Conservation (phyloP, 805 yeast genomes). For the Kluyveromyces wickerhamii region DNA sequence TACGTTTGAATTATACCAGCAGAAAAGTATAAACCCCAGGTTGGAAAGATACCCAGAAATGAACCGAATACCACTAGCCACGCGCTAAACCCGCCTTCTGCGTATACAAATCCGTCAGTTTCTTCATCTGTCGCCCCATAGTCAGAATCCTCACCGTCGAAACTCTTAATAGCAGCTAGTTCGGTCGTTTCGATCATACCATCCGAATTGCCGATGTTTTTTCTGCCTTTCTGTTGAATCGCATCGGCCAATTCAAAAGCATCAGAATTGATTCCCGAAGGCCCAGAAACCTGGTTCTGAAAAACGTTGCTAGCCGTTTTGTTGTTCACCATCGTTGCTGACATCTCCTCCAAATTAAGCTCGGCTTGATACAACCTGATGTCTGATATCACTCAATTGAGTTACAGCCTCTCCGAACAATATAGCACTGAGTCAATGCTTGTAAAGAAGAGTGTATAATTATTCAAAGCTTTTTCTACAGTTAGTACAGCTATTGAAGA, state of each 20-base stretch:
- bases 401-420: too few species aligned
- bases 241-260: not conserved
- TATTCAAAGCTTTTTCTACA: too few species aligned
- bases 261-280: not conserved
- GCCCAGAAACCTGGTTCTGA: not conserved
- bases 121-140: conserved; percentile 1
- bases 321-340: not conserved
- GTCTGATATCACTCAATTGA: too few species aligned
- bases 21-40: conserved; percentile 60
- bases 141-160: not conserved
- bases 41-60: conserved; percentile 46
- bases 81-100: conserved; percentile 39
- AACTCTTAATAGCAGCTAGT: not conserved
- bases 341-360: too few species aligned
- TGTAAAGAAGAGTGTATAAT: too few species aligned
- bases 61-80: conserved; percentile 31
- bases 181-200: not conserved
- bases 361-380: too few species aligned
- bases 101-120: conserved; percentile 13
- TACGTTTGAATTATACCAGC: conserved; percentile 63
- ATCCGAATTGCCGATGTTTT: not conserved
- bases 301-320: not conserved
- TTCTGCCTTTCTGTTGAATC: not conserved
- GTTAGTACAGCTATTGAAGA: too few species aligned
- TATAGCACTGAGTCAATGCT: too few species aligned